A percentile compares a stretch with the other conserved stretches of the same genome.
These are phyloP conservation scores for Akanthomyces dipterigenus DNA, from an alignment of 2,329 filamentous ascomycete species.

Conservation along the genomic window DNA sequence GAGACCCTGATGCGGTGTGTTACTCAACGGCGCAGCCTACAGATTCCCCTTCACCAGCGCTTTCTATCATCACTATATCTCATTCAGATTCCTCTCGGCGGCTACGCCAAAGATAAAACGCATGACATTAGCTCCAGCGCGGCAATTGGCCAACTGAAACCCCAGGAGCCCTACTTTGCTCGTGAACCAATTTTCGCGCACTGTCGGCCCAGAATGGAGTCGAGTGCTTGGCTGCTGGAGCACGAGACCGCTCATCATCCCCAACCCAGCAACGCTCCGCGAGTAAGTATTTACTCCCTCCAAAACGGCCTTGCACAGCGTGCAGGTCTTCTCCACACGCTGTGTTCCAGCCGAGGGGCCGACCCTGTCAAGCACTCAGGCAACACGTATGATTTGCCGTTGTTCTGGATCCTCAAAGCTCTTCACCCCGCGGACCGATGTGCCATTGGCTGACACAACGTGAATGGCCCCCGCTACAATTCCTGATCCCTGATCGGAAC, in stretches of 20 bases:
- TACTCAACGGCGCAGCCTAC: not conserved
- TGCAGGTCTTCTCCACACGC: not conserved
- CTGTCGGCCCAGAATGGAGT: conserved; percentile 1
- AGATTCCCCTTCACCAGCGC: not conserved
- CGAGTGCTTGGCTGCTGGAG: not conserved
- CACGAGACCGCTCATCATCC: conserved; percentile 6
- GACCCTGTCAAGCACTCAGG: not conserved
- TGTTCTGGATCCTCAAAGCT: not conserved
- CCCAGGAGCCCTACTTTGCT: not conserved
- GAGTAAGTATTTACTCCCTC: not conserved
- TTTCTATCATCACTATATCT: no score
- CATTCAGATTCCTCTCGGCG: no score
- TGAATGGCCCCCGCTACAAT: not conserved
- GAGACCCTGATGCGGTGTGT: not conserved
- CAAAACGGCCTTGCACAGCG: not conserved
- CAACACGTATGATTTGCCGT: not conserved
- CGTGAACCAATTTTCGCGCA: conserved; percentile 1
- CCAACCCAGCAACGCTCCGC: not conserved
- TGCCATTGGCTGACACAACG: not conserved
- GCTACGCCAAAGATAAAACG: no score
- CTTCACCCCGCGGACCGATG: not conserved
- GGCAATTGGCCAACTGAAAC: no score
- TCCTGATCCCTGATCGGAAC: not conserved
- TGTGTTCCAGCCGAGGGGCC: not conserved
- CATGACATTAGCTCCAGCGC: no score